Conservation (phyloP, 352 stramenopile genomes). For the Ophiocytium majus region DNA sequence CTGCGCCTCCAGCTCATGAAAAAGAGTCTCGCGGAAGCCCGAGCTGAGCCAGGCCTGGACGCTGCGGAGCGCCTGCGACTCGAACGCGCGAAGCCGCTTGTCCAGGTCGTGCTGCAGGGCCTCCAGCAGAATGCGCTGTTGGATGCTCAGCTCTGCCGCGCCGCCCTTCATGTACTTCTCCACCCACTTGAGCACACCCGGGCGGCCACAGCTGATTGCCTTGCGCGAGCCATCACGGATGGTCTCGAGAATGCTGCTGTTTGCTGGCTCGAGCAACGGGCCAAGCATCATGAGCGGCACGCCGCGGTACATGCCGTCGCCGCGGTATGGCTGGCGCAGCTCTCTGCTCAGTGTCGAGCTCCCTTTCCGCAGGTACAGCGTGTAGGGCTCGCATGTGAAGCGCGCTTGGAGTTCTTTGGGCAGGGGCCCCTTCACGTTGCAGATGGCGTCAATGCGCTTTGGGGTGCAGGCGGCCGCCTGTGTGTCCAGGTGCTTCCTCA, state of each 20-base stretch:
- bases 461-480: background rate
- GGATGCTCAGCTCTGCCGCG: background rate
- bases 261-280: too few species aligned
- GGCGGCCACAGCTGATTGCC: background rate
- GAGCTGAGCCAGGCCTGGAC: background rate
- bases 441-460: background rate
- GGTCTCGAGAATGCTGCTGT: background rate
- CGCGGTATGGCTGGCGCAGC: too few species aligned
- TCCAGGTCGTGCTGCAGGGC: background rate
- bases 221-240: background rate
- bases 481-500: background rate
- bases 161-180: background rate
- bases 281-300: too few species aligned
- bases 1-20: background rate
- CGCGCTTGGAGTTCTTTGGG: too few species aligned
- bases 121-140: background rate
- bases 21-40: background rate
- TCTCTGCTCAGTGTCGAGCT: too few species aligned
- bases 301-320: too few species aligned
- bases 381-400: too few species aligned
- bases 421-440: too few species aligned
- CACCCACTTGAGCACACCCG: background rate
- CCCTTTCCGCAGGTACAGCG: too few species aligned
- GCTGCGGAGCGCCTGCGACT: background rate
- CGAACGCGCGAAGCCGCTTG: background rate